Conservation (phyloP, 164 flowering plant genomes). For the Vitis rotundifolia region DNA sequence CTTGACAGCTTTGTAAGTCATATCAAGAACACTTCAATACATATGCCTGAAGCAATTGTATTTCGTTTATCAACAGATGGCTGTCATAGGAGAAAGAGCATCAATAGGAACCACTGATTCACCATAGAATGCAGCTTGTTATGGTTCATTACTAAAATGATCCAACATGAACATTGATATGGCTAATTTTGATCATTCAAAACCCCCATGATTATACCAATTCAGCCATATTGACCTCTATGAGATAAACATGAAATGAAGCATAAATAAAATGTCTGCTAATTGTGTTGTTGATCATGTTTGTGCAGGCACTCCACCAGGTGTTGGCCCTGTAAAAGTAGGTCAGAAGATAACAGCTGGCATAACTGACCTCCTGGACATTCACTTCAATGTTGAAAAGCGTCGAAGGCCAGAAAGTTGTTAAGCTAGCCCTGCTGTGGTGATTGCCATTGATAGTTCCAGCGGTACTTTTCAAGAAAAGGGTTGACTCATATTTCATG, state of each 20-base stretch:
- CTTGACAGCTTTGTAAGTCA: too few relatives aligned
- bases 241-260: not conserved
- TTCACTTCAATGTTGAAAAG: slow-evolving; percentile 60
- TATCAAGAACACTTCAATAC: too few relatives aligned
- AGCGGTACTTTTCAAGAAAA: not conserved
- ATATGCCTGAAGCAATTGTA: too few relatives aligned
- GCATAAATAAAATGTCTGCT: not conserved
- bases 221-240: too few relatives aligned
- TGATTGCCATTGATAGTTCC: not conserved
- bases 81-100: too few relatives aligned
- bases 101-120: too few relatives aligned
- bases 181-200: too few relatives aligned
- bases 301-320: slow-evolving; percentile 70
- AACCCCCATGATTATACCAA: too few relatives aligned
- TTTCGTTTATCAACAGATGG: too few relatives aligned
- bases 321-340: slow-evolving; percentile 68
- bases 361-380: slow-evolving; percentile 58
- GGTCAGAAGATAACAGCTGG: slow-evolving; percentile 79
- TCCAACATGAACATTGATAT: too few relatives aligned
- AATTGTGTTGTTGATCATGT: slow-evolving; percentile 5
- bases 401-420: slow-evolving; percentile 38
- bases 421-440: slow-evolving; percentile 7
- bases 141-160: too few relatives aligned
- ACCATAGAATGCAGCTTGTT: too few relatives aligned
- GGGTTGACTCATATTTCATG: not conserved